Base-by-base conservation (phyloP, 441 rosid species). In the Theobroma grandiflorum region DNA sequence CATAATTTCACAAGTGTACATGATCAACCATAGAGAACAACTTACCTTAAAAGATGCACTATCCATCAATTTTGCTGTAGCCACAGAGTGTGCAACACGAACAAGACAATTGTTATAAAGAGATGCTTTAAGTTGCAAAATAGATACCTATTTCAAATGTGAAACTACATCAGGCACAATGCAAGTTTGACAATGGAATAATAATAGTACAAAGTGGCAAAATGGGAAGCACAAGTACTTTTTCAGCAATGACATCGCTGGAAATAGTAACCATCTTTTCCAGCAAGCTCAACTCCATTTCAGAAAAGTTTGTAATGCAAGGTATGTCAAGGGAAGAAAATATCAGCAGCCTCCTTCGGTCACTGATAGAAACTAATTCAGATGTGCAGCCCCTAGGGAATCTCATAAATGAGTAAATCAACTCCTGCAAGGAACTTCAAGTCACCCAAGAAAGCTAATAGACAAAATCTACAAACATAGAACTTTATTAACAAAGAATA, bases 341-440 rank as follows among this genome's bases (percentile, higher is more conserved):
- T 75, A 87, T 81, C 12, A 76, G 80, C 78, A 76, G 85, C 84
- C 72, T 77, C 69, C 82, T 79, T 43, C 78, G 66, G 18, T 74
- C 73, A 79, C 74, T 75, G 57, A 82, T 76, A 78, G 87, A 82
- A 79, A 83, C 65, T 55, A 88, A 83, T 55, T 84, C 79, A 53
- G 75, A 63, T 7, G 75, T 77, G 78, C 82, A 77, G 40, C 87
- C 84, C 83, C 97, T 86, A 59, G 99, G 99, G 84, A 92, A 94
- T 79, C 91, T 91, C 98, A 95, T 91, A 78, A 97, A 92, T 53
- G 91, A 86, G 84, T 89, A 85, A 77, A 95, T 81, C 18, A 93
- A 85, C 61, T 88, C 98, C 99, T 97, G 95, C 82, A 80, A 88
- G 58, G 63, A 63, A 74, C 63, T 77, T 71, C 47, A 67, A 61